Conservation (phyloP, 139 green algal genomes). For the Picochlorum sp. region DNA sequence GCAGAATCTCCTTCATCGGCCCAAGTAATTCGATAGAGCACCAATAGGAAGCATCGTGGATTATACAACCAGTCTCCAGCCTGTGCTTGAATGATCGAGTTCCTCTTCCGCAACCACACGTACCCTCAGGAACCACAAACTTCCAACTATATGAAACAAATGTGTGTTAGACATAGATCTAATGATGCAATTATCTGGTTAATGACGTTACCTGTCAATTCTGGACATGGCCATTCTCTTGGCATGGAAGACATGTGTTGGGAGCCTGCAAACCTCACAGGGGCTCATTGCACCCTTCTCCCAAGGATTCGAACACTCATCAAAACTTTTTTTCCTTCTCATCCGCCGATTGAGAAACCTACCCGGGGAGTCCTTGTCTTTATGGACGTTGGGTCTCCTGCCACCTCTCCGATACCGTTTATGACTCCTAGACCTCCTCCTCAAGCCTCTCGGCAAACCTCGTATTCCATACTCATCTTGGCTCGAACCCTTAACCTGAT, state of each 20-base stretch:
- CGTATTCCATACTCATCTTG: conserved; percentile 17
- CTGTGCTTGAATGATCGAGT: conserved; percentile 43
- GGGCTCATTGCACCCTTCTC: neutral
- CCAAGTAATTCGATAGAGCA: conserved; percentile 48
- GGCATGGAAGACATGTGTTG: conserved; percentile 65
- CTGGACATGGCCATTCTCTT: conserved; percentile 47
- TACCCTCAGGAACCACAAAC: conserved; percentile 42
- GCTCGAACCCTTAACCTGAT: neutral
- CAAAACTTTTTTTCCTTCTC: conserved; percentile 24
- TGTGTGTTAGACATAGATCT: too few species aligned
- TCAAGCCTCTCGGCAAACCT: conserved; percentile 19
- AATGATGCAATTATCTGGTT: too few species aligned
- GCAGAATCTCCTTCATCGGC: conserved; percentile 4
- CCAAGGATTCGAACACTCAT: neutral
- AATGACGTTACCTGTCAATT: too few species aligned
- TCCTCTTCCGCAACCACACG: conserved; percentile 39
- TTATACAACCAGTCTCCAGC: conserved; percentile 21
- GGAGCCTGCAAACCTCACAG: conserved; percentile 20
- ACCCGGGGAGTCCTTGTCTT: neutral
- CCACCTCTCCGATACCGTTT: conserved; percentile 25
- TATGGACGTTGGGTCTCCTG: conserved; percentile 28
- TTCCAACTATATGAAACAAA: conserved; percentile 16
- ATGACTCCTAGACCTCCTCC: conserved; percentile 33
- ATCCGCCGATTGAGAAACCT: conserved; percentile 37
- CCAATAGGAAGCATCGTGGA: conserved; percentile 63